A percentile compares a stretch with the other conserved stretches of the same genome.
Evolutionary conservation across 2,329 filamentous ascomycete genomes (phyloP).

Genomic region (Phyllosticta ampelicida): DNA sequence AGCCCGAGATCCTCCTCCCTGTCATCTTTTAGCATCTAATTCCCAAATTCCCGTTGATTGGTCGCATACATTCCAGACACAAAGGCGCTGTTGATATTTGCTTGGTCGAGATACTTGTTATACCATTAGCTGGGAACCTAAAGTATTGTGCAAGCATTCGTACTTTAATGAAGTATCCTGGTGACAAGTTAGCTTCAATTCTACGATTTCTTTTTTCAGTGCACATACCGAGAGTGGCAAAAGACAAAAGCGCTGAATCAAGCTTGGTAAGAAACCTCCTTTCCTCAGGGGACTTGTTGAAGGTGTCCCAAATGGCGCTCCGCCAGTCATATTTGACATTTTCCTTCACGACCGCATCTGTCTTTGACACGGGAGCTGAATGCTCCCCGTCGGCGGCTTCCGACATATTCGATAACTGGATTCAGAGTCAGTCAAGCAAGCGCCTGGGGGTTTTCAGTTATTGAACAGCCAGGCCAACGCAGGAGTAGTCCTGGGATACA

Average conservation of each 20-base stretch:
- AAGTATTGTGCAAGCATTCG: too few species aligned
- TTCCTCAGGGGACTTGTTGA: conserved; percentile 16
- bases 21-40: background rate
- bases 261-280: conserved; percentile 19
- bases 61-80: conserved; percentile 23
- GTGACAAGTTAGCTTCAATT: background rate
- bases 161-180: conserved; percentile 38
- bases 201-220: background rate
- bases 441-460: background rate
- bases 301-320: conserved; percentile 15
- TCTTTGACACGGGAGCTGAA: background rate
- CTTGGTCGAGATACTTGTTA: conserved; percentile 33
- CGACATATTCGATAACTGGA: background rate
- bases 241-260: conserved; percentile 34
- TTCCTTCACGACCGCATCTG: conserved; percentile 1
- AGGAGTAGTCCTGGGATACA: background rate
- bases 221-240: conserved; percentile 32
- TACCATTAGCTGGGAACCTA: background rate
- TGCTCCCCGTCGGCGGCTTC: background rate
- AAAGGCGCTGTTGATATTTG: conserved; percentile 29
- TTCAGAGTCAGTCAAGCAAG: background rate
- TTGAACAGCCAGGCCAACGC: background rate
- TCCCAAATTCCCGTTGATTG: too few species aligned
- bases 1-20: conserved; percentile 44
- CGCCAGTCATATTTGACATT: conserved; percentile 2